Evolutionary conservation across 306 rosid genomes (phyloP), one percentile per base, ranked within the genome.

Genomic region (Sesbania bispinosa): DNA sequence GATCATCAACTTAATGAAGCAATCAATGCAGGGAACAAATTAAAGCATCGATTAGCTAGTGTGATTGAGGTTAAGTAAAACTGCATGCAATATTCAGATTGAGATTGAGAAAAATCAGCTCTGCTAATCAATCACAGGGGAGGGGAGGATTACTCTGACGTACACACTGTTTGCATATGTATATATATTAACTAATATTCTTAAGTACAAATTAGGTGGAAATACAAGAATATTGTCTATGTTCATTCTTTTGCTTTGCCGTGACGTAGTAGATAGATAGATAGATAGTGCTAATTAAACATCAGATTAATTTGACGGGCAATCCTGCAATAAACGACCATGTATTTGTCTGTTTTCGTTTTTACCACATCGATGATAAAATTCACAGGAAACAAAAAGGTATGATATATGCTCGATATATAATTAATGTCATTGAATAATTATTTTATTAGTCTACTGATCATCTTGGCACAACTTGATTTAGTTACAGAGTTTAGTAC

Each of bases 141-240:
- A n/a, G n/a, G 33, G 20, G 23, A 29, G 11, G 10, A 2, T 2
- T 26, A 26, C 62, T 66, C 26, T 30, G 5, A 5, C n/a, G 11
- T 38, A 2, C 10, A 45, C 43, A 29, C 7, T 16, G 20, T 67
- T 29, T 47, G 46, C 16, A n/a, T 20, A 30, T 67, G 16, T 13
- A 41, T 30, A 10, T 26, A 41, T 30, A 10, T 43, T 67, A 67
- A 33, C 20, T 32, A 35, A 54, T 57, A 35, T 71, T 42, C 57
- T 42, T 33, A n/a, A n/a, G n/a, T n/a, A 2, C 21, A 42, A 57
- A 43, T 71, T 42, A 43, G 76, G 76, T 42, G 51, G 51, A 69
- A 52, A 51, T 63, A n/a, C 52, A 33, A 33, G 14, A 27, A 23
- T 29, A 54, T 42, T 27, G 30, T 41, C 9, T 35, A 6, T 1